A percentile compares a stretch with the other conserved stretches of the same genome.
These are phyloP conservation scores for Coemansia sp. DNA, from an alignment of 192 early-diverging fungal genomes.

Conservation along the genomic window DNA sequence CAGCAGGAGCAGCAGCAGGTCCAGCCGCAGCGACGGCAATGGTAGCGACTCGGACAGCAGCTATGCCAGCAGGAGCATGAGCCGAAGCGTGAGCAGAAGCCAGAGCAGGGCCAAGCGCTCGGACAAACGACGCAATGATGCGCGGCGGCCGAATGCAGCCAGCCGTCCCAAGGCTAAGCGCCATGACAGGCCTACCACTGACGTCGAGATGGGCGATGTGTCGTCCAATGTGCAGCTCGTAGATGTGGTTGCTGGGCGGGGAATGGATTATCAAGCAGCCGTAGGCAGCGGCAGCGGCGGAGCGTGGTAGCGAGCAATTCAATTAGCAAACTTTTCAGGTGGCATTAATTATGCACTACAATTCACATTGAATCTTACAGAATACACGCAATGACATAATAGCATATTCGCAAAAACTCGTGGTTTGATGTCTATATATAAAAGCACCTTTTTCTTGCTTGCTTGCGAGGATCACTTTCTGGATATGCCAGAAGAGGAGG, in stretches of 20 bases:
- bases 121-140: neutral
- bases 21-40: slow-evolving; percentile 15
- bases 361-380: too few relatives aligned
- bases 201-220: neutral
- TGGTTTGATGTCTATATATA: too few relatives aligned
- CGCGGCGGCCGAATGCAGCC: neutral
- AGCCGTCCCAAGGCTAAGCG: neutral
- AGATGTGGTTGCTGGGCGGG: neutral
- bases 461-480: too few relatives aligned
- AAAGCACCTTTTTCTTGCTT: too few relatives aligned
- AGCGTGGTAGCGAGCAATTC: neutral
- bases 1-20: slow-evolving; percentile 6
- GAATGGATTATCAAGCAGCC: neutral
- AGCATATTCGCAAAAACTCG: too few relatives aligned
- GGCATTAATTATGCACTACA: too few relatives aligned
- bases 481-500: too few relatives aligned
- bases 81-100: slow-evolving; percentile 16
- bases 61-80: slow-evolving; percentile 13
- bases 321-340: too few relatives aligned
- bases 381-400: too few relatives aligned
- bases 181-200: neutral
- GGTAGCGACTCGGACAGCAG: slow-evolving; percentile 20
- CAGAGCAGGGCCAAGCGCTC: slow-evolving; percentile 11
- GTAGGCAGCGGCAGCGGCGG: neutral
- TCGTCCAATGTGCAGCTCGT: neutral